Percentiles rank a stretch among this genome's conserved stretches.
phyloP scores from a whole-genome alignment of 257 asterid species.

The Ilex aquifolium region DNA sequence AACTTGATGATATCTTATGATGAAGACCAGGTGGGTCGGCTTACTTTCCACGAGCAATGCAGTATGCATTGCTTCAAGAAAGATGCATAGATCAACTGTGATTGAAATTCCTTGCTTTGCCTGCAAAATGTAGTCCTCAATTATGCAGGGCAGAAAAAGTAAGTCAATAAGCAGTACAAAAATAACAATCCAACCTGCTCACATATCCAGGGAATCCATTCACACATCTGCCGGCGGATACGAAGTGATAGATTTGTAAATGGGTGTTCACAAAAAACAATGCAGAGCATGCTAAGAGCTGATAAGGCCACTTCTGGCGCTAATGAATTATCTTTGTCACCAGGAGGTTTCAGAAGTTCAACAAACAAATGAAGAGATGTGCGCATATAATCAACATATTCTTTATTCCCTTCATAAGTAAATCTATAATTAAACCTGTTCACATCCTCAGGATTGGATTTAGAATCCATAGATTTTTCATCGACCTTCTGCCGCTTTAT shows the following conservation, averaged over 20 bases:
- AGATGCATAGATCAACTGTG: slow-evolving; percentile 46
- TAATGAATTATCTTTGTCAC: slow-evolving; percentile 33
- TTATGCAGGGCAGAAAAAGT: slow-evolving; percentile 11
- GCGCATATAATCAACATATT: slow-evolving; percentile 55
- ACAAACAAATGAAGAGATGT: slow-evolving; percentile 49
- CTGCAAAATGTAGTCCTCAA: slow-evolving; percentile 40
- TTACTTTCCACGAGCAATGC: slow-evolving; percentile 61
- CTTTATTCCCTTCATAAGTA: slow-evolving; percentile 38
- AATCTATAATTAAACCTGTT: slow-evolving; percentile 20
- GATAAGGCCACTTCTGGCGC: slow-evolving; percentile 49
- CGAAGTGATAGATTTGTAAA: slow-evolving; percentile 40
- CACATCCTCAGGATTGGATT: slow-evolving; percentile 25
- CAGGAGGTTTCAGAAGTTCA: slow-evolving; percentile 67
- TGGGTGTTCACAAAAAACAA: slow-evolving; percentile 62
- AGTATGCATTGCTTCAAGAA: slow-evolving; percentile 74
- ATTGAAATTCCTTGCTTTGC: slow-evolving; percentile 39
- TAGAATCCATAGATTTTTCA: slow-evolving; percentile 21
- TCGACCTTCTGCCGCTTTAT: slow-evolving; percentile 60
- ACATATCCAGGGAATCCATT: slow-evolving; percentile 79
- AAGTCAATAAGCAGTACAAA: slow-evolving; percentile 15
- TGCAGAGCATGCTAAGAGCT: slow-evolving; percentile 73
- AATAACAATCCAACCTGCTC: slow-evolving; percentile 55
- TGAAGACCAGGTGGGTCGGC: neutral
- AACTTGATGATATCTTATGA: no score
- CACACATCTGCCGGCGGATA: slow-evolving; percentile 49